phyloP scores from a whole-genome alignment of 2,329 filamentous ascomycete species.

The Apiospora pterosperma region DNA sequence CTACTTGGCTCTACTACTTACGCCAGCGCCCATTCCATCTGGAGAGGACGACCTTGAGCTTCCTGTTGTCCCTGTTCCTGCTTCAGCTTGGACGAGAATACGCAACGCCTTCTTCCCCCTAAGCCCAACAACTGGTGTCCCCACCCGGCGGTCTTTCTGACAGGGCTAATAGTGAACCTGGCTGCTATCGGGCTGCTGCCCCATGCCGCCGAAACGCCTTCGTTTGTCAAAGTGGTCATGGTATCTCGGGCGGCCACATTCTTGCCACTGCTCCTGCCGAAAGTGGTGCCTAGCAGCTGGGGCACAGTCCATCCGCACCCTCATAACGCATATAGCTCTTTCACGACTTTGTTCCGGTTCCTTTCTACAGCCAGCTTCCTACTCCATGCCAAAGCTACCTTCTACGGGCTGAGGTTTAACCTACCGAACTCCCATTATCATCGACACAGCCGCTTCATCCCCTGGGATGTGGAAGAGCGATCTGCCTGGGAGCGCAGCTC shows the following conservation, averaged over 20 bases:
- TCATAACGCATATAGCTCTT: slow-evolving; percentile 35
- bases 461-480: slow-evolving; percentile 42
- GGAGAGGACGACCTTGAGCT: slow-evolving; percentile 21
- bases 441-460: slow-evolving; percentile 42
- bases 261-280: slow-evolving; percentile 42
- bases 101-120: slow-evolving; percentile 29
- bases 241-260: slow-evolving; percentile 37
- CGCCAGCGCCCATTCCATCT: slow-evolving; percentile 43
- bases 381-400: slow-evolving; percentile 42
- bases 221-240: slow-evolving; percentile 32
- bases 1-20: slow-evolving; percentile 55
- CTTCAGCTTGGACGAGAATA: slow-evolving; percentile 26
- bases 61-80: slow-evolving; percentile 23
- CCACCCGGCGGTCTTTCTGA: slow-evolving; percentile 31
- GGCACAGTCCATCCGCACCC: slow-evolving; percentile 40
- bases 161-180: slow-evolving; percentile 32
- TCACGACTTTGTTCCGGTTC: slow-evolving; percentile 43
- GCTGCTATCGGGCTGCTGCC: slow-evolving; percentile 34
- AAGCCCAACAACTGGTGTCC: slow-evolving; percentile 45
- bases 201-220: slow-evolving; percentile 35
- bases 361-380: slow-evolving; percentile 40
- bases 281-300: slow-evolving; percentile 45
- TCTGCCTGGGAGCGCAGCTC: slow-evolving; percentile 42
- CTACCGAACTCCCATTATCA: slow-evolving; percentile 45
- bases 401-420: slow-evolving; percentile 41